Percentiles rank a stretch among this genome's conserved stretches.
Evolutionary conservation across 345 rosid genomes (phyloP).

Genomic region (Hirschfeldia incana): DNA sequence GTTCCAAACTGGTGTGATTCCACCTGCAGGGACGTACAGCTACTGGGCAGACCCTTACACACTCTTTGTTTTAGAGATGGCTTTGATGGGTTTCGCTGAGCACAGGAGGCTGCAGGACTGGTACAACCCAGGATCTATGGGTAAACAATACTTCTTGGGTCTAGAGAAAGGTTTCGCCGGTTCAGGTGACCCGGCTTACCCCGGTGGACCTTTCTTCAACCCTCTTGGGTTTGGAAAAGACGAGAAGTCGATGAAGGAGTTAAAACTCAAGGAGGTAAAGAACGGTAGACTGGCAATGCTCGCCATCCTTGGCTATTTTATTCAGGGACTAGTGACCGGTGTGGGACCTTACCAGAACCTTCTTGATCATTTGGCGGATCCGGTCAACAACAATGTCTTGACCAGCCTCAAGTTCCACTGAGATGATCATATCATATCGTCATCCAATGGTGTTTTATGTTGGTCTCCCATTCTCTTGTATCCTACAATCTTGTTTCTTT

Average conservation of each 20-base stretch:
- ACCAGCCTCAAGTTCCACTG: slow-evolving; percentile 96
- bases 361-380: slow-evolving; percentile 91
- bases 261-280: slow-evolving; percentile 96
- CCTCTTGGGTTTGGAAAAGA: slow-evolving; percentile 92
- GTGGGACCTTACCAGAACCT: slow-evolving; percentile 97
- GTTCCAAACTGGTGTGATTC: slow-evolving; percentile 96
- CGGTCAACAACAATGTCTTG: slow-evolving; percentile 87
- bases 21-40: slow-evolving; percentile 89
- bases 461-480: slow-evolving; percentile 21
- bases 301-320: slow-evolving; percentile 77
- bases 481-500: slow-evolving; percentile 4
- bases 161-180: slow-evolving; percentile 79
- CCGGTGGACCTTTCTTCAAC: slow-evolving; percentile 93
- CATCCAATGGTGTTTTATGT: slow-evolving; percentile 14
- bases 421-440: slow-evolving; percentile 1
- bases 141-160: slow-evolving; percentile 89
- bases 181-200: slow-evolving; percentile 86
- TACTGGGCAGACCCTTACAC: slow-evolving; percentile 98
- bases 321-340: slow-evolving; percentile 83
- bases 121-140: slow-evolving; percentile 87
- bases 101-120: slow-evolving; percentile 97
- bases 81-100: slow-evolving; percentile 95
- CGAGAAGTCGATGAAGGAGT: slow-evolving; percentile 80
- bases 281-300: slow-evolving; percentile 92
- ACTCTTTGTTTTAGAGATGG: slow-evolving; percentile 88